Evolutionary conservation across 257 asterid species (phyloP).

Genomic region (Primulina tabacum): DNA sequence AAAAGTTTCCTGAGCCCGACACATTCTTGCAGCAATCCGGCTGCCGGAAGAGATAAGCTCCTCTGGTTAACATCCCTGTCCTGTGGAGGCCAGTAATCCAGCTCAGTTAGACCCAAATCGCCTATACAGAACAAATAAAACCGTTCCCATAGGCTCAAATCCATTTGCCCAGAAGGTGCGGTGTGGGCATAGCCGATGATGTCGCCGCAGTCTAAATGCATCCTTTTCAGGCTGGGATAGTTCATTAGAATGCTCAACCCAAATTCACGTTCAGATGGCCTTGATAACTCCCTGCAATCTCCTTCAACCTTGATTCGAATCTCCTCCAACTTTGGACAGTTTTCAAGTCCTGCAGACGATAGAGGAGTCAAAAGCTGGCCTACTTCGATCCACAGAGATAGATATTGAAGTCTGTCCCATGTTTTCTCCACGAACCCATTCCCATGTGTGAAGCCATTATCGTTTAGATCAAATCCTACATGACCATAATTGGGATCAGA

Average conservation of each 20-base stretch:
- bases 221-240: conserved; percentile 54
- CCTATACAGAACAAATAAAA: conserved; percentile 61
- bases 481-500: conserved; percentile 43
- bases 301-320: conserved; percentile 81
- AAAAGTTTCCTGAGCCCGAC: conserved; percentile 61
- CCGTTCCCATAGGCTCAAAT: conserved; percentile 89
- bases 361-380: conserved; percentile 74
- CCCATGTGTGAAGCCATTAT: conserved; percentile 29
- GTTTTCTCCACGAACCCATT: conserved; percentile 36
- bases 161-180: conserved; percentile 89
- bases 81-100: conserved; percentile 93
- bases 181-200: conserved; percentile 80
- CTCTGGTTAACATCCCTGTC: conserved; percentile 88
- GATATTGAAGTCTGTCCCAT: conserved; percentile 61
- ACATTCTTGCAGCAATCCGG: conserved; percentile 68
- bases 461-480: conserved; percentile 26
- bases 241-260: conserved; percentile 55
- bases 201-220: conserved; percentile 86
- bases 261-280: conserved; percentile 45
- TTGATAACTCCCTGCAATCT: conserved; percentile 69
- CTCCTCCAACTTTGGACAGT: conserved; percentile 84
- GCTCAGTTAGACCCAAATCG: conserved; percentile 50
- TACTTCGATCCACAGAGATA: conserved; percentile 80
- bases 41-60: conserved; percentile 76
- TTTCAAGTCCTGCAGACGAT: conserved; percentile 52